phyloP scores from a whole-genome alignment of 106 monocot species.

The Alisma plantagoaquatica region DNA sequence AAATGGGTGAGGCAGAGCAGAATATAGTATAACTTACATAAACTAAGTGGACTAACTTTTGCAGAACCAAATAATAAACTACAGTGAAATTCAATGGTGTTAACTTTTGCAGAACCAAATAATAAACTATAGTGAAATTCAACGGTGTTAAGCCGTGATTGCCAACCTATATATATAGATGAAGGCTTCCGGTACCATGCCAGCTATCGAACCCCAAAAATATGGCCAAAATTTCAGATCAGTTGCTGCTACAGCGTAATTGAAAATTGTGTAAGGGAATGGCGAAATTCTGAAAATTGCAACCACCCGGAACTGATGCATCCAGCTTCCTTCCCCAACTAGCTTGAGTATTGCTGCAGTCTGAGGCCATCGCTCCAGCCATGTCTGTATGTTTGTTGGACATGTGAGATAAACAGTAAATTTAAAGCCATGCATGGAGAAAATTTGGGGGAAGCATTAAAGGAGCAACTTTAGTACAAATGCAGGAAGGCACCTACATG shows the following conservation, averaged over 20 bases:
- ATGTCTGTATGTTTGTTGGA: constrained; percentile 22
- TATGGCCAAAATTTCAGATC: constrained; percentile 67
- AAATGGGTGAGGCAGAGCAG: too few relatives aligned
- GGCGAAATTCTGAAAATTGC: constrained; percentile 73
- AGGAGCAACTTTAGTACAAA: background rate
- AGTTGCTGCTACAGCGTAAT: constrained; percentile 82
- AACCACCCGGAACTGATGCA: constrained; percentile 86
- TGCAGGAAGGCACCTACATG: constrained; percentile 26
- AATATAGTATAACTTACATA: too few relatives aligned
- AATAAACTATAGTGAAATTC: too few relatives aligned
- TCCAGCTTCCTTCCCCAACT: constrained; percentile 88
- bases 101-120: too few relatives aligned
- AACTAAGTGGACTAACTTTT: too few relatives aligned
- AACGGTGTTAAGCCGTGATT: background rate
- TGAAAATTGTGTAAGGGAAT: constrained; percentile 77
- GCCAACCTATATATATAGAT: constrained; percentile 70
- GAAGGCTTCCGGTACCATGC: constrained; percentile 58
- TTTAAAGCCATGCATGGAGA: background rate
- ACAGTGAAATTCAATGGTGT: background rate
- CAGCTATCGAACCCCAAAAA: constrained; percentile 57
- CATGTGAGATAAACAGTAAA: background rate
- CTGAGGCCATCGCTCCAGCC: constrained; percentile 74
- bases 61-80: too few relatives aligned
- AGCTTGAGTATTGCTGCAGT: constrained; percentile 65
- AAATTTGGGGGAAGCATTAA: background rate